Conservation (phyloP, 176 grass and related monocot genomes). For the Elaeis guineensis region DNA sequence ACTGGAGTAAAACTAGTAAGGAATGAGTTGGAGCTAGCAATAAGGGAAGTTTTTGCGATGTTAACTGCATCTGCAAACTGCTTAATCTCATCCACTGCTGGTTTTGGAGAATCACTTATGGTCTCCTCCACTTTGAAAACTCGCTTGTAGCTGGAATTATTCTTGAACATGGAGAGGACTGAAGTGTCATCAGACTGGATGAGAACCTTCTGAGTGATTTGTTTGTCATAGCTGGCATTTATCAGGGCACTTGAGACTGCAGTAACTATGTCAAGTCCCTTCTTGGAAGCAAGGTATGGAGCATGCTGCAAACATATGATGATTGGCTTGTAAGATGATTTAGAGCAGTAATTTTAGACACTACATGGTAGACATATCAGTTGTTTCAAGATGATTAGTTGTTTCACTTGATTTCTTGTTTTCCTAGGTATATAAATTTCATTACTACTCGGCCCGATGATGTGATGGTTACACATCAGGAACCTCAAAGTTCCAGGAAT, state of each 20-base stretch:
- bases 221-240: slow-evolving; percentile 69
- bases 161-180: slow-evolving; percentile 67
- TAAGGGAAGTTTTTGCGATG: slow-evolving; percentile 38
- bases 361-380: not conserved
- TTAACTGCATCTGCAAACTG: slow-evolving; percentile 38
- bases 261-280: slow-evolving; percentile 59
- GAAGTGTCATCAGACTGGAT: slow-evolving; percentile 73
- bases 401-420: not conserved
- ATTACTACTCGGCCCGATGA: not conserved
- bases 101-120: slow-evolving; percentile 43
- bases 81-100: slow-evolving; percentile 58
- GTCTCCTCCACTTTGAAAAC: slow-evolving; percentile 40
- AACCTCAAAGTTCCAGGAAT: too few relatives aligned
- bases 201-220: slow-evolving; percentile 37
- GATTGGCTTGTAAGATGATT: not conserved
- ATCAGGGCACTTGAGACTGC: slow-evolving; percentile 45
- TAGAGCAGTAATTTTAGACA: slow-evolving; percentile 14
- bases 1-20: slow-evolving; percentile 51
- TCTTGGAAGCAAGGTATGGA: slow-evolving; percentile 60
- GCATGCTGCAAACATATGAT: slow-evolving; percentile 41
- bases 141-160: slow-evolving; percentile 36
- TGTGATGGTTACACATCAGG: too few relatives aligned
- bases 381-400: not conserved
- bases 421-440: not conserved
- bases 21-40: slow-evolving; percentile 49